These are phyloP conservation scores for Yarrowia sp. DNA, from an alignment of 805 yeast species.

Conservation along the genomic window DNA sequence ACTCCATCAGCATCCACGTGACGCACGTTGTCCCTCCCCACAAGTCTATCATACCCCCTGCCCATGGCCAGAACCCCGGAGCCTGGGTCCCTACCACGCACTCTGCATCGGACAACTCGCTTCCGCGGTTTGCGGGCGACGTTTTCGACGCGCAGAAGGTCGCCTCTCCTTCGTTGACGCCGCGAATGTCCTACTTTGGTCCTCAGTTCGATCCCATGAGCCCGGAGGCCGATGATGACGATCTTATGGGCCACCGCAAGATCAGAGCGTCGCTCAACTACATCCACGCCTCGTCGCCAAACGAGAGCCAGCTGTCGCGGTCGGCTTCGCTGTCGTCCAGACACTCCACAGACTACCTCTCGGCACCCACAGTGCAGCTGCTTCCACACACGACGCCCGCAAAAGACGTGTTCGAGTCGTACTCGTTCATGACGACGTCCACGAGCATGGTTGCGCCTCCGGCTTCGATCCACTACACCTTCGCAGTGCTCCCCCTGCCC, in stretches of 20 bases:
- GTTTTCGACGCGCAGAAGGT: not conserved
- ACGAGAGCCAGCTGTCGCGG: not conserved
- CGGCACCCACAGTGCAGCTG: not conserved
- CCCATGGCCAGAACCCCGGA: not conserved
- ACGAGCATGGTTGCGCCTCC: slow-evolving; percentile 29
- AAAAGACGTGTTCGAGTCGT: slow-evolving; percentile 1
- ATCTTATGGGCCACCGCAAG: slow-evolving; percentile 7
- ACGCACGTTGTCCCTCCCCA: slow-evolving; percentile 32
- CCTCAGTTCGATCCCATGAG: slow-evolving; percentile 16
- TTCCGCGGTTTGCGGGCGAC: not conserved
- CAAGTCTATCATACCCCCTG: slow-evolving; percentile 11
- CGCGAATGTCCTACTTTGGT: not conserved
- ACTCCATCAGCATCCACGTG: slow-evolving; percentile 28
- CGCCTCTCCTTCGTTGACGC: not conserved
- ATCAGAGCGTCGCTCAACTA: slow-evolving; percentile 2
- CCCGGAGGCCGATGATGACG: slow-evolving; percentile 5
- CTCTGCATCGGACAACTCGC: not conserved
- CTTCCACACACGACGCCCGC: slow-evolving; percentile 3
- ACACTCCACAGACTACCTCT: slow-evolving; percentile 1
- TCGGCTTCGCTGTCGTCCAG: not conserved
- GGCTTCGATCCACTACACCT: slow-evolving; percentile 30
- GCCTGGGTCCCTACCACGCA: not conserved
- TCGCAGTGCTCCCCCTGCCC: slow-evolving; percentile 33
- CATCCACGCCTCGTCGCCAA: not conserved
- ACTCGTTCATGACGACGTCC: slow-evolving; percentile 15